A percentile compares a stretch with the other conserved stretches of the same genome.
phyloP scores from a whole-genome alignment of 1,284 basidiomycete species.

The Trichosporon asahii region DNA sequence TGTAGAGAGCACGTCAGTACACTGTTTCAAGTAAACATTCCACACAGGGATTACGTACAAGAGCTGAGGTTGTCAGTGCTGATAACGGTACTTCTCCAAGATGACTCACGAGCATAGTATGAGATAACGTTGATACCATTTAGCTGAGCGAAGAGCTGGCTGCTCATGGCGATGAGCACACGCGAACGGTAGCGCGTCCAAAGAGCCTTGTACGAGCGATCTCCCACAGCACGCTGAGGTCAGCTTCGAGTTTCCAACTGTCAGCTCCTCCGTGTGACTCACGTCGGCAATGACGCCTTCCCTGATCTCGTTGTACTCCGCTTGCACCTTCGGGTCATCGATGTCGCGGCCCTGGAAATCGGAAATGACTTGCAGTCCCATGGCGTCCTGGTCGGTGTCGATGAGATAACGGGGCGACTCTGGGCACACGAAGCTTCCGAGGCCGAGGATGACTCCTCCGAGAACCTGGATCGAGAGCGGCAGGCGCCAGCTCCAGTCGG shows the following conservation, averaged over 20 bases:
- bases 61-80: constrained; percentile 46
- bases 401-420: constrained; percentile 94
- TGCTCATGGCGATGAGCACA: constrained; percentile 94
- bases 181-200: constrained; percentile 84
- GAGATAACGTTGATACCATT: constrained; percentile 93
- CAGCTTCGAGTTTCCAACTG: neutral
- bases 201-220: constrained; percentile 75
- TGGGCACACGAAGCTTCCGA: constrained; percentile 81
- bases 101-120: constrained; percentile 75
- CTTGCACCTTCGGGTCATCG: constrained; percentile 67
- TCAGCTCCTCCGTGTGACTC: constrained; percentile 29
- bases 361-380: constrained; percentile 82
- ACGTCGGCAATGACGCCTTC: constrained; percentile 80
- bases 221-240: constrained; percentile 64
- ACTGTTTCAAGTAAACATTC: neutral
- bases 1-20: constrained; percentile 51
- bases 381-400: constrained; percentile 78
- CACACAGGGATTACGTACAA: constrained; percentile 20
- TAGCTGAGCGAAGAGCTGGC: constrained; percentile 94
- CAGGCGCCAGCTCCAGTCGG: constrained; percentile 75
- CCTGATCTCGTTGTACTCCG: constrained; percentile 90
- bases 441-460: constrained; percentile 77
- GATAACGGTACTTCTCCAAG: neutral
- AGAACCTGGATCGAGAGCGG: constrained; percentile 83
- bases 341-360: constrained; percentile 85